phyloP scores from a whole-genome alignment of 1,284 basidiomycete species.

The Thelephora terrestris region DNA sequence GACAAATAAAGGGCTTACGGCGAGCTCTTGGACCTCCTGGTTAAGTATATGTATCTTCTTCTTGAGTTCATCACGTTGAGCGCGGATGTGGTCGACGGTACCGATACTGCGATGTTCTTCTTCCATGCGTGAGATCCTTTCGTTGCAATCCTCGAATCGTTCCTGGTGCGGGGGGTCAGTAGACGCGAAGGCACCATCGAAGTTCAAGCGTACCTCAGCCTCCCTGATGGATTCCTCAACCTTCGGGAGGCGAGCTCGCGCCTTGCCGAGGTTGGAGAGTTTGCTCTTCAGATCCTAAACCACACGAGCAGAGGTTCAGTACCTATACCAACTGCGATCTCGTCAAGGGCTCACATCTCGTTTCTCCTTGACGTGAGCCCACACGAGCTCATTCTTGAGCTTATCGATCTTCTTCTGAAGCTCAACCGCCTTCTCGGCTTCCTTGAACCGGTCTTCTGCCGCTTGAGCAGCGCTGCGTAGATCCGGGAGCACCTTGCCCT shows the following conservation, averaged over 20 bases:
- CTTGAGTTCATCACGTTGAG: constrained; percentile 12
- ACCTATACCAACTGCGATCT: neutral
- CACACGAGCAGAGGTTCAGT: neutral
- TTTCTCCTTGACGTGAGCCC: constrained; percentile 79
- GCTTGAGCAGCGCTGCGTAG: constrained; percentile 52
- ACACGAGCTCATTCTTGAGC: constrained; percentile 77
- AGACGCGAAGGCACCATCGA: neutral
- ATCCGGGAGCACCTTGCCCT: constrained; percentile 67
- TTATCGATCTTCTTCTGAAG: constrained; percentile 59
- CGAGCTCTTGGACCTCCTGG: constrained; percentile 35
- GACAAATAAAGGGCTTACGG: constrained; percentile 25
- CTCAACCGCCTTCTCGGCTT: constrained; percentile 64
- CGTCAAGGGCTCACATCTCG: constrained; percentile 34
- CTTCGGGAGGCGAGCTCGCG: constrained; percentile 37
- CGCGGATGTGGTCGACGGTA: neutral
- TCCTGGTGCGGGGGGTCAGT: neutral
- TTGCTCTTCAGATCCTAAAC: constrained; percentile 41
- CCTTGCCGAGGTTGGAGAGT: constrained; percentile 39
- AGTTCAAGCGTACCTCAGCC: constrained; percentile 33
- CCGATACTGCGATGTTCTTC: neutral
- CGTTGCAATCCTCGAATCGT: neutral
- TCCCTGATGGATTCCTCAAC: constrained; percentile 34
- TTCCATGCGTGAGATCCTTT: neutral
- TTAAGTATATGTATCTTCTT: constrained; percentile 35
- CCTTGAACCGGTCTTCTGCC: constrained; percentile 53